Percentiles rank a stretch among this genome's conserved stretches.
Conservation (phyloP, 139 green algal genomes). For the Dunaliella primolecta region DNA sequence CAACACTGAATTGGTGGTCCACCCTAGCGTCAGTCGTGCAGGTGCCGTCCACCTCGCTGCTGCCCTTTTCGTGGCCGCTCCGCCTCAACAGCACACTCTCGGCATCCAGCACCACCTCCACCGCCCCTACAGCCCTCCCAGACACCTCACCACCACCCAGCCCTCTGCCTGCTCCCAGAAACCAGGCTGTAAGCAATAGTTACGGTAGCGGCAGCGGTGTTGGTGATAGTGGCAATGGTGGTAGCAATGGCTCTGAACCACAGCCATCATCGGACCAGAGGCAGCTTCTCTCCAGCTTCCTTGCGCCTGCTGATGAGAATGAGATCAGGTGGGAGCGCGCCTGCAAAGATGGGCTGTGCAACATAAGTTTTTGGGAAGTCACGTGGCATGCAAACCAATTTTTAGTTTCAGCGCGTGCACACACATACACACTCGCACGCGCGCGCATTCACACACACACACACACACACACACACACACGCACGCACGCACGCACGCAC, state of each 20-base stretch:
- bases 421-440: background rate
- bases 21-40: too few species aligned
- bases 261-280: background rate
- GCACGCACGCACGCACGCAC: too few species aligned
- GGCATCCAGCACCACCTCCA: background rate
- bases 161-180: background rate
- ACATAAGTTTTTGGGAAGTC: too few species aligned
- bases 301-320: constrained; percentile 18
- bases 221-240: too few species aligned
- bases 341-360: too few species aligned
- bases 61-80: background rate
- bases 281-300: background rate
- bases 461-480: background rate
- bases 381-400: too few species aligned
- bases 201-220: too few species aligned
- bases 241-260: too few species aligned
- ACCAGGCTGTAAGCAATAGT: too few species aligned
- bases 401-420: too few species aligned
- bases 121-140: background rate
- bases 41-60: too few species aligned
- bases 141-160: background rate
- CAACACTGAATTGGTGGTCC: background rate
- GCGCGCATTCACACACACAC: background rate
- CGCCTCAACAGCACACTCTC: background rate
- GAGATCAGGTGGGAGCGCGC: constrained; percentile 33